Percentiles rank a stretch among this genome's conserved stretches.
Conservation (phyloP, 768 basidiomycete species). For the Glaciozyma martinii region DNA sequence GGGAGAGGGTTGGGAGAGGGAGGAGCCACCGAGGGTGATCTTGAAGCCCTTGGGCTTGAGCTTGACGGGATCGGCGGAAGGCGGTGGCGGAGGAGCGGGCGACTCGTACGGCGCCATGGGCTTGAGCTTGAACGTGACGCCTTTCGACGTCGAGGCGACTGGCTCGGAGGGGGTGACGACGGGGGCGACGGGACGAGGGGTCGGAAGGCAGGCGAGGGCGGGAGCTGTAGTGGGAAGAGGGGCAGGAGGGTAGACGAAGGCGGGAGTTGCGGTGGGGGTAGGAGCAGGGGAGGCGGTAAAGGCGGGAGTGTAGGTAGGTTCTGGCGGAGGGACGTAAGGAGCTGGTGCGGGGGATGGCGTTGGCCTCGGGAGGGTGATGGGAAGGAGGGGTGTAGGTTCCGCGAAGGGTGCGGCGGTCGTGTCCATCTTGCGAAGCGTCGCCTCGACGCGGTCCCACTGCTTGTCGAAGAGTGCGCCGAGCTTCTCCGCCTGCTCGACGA, state of each 20-base stretch:
- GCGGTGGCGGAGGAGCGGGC: not conserved
- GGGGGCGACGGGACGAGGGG: not conserved
- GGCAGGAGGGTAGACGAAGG: not conserved
- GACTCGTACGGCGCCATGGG: not conserved
- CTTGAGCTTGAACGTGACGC: constrained; percentile 4
- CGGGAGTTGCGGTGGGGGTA: not conserved
- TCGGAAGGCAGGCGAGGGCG: not conserved
- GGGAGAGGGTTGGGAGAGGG: constrained; percentile 15
- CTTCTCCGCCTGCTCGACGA: constrained; percentile 62
- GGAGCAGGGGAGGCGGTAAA: not conserved
- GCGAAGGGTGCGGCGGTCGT: constrained; percentile 32
- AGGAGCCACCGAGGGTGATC: constrained; percentile 37
- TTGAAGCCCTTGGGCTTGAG: constrained; percentile 35
- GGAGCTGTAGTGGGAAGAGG: not conserved
- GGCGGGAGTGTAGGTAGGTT: constrained; percentile 22
- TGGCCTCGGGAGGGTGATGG: not conserved
- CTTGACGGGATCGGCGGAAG: not conserved
- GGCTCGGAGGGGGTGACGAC: constrained; percentile 4
- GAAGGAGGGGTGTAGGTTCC: not conserved
- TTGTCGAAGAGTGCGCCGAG: constrained; percentile 78
- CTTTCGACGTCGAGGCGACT: not conserved
- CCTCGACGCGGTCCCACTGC: constrained; percentile 77
- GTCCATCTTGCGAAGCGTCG: constrained; percentile 56
- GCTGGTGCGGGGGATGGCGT: not conserved
- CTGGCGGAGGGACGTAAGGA: constrained; percentile 4